Evolutionary conservation across 2,329 filamentous ascomycete genomes (phyloP).

Genomic region (Plenodomus biglobosus): DNA sequence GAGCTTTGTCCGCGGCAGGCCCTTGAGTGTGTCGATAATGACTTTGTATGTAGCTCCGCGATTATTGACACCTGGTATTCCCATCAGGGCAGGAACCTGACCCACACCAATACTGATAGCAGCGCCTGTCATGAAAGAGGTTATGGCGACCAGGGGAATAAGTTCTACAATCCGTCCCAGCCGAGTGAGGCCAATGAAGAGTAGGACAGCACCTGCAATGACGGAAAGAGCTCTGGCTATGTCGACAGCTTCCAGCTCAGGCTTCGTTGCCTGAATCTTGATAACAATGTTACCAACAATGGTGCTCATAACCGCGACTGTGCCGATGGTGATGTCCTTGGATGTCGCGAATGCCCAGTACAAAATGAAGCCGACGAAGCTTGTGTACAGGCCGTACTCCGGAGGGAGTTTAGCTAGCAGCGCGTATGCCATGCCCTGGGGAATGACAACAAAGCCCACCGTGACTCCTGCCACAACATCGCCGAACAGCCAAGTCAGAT

Average conservation of each 20-base stretch:
- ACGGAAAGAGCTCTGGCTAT: conserved; percentile 81
- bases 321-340: conserved; percentile 98
- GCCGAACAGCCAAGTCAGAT: conserved; percentile 82
- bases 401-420: conserved; percentile 75
- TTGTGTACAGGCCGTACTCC: conserved; percentile 88
- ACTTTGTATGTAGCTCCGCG: conserved; percentile 78
- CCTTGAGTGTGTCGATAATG: conserved; percentile 80
- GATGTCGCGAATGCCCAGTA: conserved; percentile 99
- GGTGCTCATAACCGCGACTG: conserved; percentile 93
- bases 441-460: conserved; percentile 81
- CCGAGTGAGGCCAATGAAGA: conserved; percentile 75
- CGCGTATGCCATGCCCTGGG: conserved; percentile 95
- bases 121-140: conserved; percentile 97
- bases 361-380: conserved; percentile 90
- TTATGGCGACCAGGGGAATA: conserved; percentile 87
- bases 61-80: conserved; percentile 72
- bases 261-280: conserved; percentile 58
- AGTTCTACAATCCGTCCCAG: conserved; percentile 91
- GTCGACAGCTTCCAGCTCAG: conserved; percentile 43
- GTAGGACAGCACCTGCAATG: conserved; percentile 76
- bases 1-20: conserved; percentile 66
- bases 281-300: conserved; percentile 80
- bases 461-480: conserved; percentile 84
- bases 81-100: conserved; percentile 80
- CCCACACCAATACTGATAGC: conserved; percentile 85